Percentiles rank a stretch among this genome's conserved stretches.
Evolutionary conservation across 495 filamentous ascomycete species (phyloP).

Genomic region (Neurospora sp.): DNA sequence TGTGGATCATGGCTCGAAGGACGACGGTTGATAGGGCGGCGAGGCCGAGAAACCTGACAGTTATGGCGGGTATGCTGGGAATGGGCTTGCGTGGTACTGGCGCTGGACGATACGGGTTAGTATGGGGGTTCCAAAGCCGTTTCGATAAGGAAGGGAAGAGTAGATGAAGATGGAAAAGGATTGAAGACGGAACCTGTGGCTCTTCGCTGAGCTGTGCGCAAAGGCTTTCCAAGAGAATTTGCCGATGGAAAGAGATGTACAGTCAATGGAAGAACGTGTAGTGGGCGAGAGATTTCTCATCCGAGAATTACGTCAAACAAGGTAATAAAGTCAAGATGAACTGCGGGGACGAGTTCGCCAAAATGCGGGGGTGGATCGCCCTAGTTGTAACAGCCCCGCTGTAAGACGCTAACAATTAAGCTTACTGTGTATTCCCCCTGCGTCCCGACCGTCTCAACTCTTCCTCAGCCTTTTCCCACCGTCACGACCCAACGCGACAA

Average conservation of each 20-base stretch:
- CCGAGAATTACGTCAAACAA: not conserved
- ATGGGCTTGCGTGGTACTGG: not conserved
- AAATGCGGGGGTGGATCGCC: not conserved
- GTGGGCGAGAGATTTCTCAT: not conserved
- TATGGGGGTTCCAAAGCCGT: not conserved
- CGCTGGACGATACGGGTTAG: not conserved
- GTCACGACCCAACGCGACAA: constrained; percentile 1
- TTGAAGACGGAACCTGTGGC: not conserved
- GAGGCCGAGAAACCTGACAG: not conserved
- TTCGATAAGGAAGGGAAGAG: not conserved
- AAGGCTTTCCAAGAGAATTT: not conserved
- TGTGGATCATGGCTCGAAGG: not conserved
- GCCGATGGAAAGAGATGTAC: not conserved
- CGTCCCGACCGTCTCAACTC: not conserved
- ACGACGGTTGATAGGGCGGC: not conserved
- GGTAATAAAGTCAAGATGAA: not conserved
- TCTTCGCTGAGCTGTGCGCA: not conserved
- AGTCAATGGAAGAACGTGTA: not conserved
- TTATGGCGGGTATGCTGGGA: not conserved
- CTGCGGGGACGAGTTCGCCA: not conserved
- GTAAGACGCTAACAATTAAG: not conserved
- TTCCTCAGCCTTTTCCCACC: not conserved
- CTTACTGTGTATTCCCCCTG: not conserved
- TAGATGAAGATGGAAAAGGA: not conserved
- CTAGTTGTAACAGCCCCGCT: not conserved